Evolutionary conservation across 768 basidiomycete genomes (phyloP), one percentile per base, ranked within the genome.

Genomic region (Termitomyces eurrhizus): DNA sequence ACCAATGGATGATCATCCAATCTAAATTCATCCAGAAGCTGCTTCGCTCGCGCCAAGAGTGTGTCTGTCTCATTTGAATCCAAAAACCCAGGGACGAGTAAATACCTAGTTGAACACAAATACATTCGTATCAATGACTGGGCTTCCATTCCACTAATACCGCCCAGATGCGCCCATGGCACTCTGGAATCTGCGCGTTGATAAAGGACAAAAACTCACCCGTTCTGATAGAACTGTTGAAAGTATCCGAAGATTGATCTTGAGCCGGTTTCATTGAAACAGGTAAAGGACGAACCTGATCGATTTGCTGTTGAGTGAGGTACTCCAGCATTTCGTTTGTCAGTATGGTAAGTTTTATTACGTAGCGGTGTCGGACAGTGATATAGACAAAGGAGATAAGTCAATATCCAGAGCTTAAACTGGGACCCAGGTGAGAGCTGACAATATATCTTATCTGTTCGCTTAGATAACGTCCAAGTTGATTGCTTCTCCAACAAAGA

Each of bases 1-100:
- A 93, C 94, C 69, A 88, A 72, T 2, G 97, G 95, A 71, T 98
- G 96, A 39, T 84, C 81, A 35, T 86, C 83, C 18, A 93, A 66
- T 63, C 78, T 80, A 71, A 98, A 96, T 24, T 90, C 83, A n/a
- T 85, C 80, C 21, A 98, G 77, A 16, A 98, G 80, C 62, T 87
- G 73, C 63, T 86, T 87, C 2, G 94, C 83, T n/a, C 90, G 86
- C 16, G 66, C 69, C 11, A 96, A 74, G 36, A 98, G 83, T 16
- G 78, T 79, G 12, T 75, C 67, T 0, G 88, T 82, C 44, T 90
- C 85, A 11, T 80, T 77, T n/a, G 68, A 59, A 7, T 75, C 71
- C 56, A 95, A 77, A 73, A 98, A 98, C 13, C 74, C 74, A 0
- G 88, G 89, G 45, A 99, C 68, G 57, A 92, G 73, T 45, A 97